Percentiles rank a stretch among this genome's conserved stretches.
These are phyloP conservation scores for Apiospora malaysiana DNA, from an alignment of 2,329 filamentous ascomycete genomes.

Conservation along the genomic window DNA sequence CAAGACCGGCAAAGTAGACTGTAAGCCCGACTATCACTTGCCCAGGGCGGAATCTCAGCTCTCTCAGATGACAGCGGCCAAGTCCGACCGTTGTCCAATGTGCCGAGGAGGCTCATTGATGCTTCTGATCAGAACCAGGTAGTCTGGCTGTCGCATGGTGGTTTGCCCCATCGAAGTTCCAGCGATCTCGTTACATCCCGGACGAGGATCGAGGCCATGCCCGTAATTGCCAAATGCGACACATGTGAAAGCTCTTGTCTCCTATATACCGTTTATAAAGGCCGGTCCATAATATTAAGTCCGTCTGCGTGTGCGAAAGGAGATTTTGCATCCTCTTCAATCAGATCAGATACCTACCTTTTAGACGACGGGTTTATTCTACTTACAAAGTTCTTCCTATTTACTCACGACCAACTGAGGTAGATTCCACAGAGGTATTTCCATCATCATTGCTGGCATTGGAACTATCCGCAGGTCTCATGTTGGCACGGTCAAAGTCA, in stretches of 20 bases:
- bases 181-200: conserved; percentile 17
- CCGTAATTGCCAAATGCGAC: conserved; percentile 15
- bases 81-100: conserved; percentile 11
- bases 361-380: too few species aligned
- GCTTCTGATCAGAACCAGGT: conserved; percentile 14
- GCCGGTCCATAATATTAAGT: not conserved
- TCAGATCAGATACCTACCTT: not conserved
- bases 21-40: not conserved
- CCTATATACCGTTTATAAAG: conserved; percentile 2
- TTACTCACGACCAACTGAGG: not conserved
- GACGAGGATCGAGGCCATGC: conserved; percentile 4
- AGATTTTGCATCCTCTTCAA: not conserved
- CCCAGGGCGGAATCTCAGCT: not conserved
- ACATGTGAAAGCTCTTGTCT: conserved; percentile 8
- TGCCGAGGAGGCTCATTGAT: not conserved
- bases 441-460: not conserved
- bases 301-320: not conserved
- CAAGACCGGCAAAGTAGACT: not conserved
- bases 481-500: conserved; percentile 4
- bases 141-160: not conserved
- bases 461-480: not conserved
- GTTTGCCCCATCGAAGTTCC: conserved; percentile 2
- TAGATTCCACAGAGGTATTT: not conserved
- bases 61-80: conserved; percentile 18
- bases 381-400: not conserved